Conservation (phyloP, 805 yeast genomes). For the Diddensiella transvaalensis region DNA sequence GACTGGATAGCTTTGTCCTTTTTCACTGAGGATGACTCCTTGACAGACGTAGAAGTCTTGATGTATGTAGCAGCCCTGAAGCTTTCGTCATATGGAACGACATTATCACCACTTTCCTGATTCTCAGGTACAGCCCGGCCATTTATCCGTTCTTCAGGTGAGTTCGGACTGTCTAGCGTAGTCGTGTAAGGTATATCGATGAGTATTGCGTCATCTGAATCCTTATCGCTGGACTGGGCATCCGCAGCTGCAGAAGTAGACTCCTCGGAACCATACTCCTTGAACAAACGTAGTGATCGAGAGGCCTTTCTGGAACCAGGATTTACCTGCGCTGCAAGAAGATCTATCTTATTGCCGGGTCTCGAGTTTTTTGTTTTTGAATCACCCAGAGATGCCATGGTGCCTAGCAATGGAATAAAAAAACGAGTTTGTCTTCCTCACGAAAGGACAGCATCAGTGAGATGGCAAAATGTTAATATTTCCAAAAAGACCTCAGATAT, state of each 20-base stretch:
- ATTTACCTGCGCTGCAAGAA: background rate
- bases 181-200: too few relatives aligned
- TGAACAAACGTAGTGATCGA: slow-evolving; percentile 36
- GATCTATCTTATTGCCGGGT: background rate
- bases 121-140: background rate
- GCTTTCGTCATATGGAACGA: background rate
- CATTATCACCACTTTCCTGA: background rate
- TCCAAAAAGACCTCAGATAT: too few relatives aligned
- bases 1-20: background rate
- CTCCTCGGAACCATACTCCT: slow-evolving; percentile 25
- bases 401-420: slow-evolving; percentile 2
- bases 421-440: background rate
- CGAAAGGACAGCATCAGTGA: background rate
- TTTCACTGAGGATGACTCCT: background rate
- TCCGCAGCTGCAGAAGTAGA: background rate
- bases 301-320: slow-evolving; percentile 38
- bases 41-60: background rate
- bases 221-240: background rate
- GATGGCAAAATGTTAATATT: too few relatives aligned
- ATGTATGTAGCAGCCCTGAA: background rate
- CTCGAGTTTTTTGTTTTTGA: background rate
- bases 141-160: background rate
- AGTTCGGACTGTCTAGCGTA: too few relatives aligned
- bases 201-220: background rate
- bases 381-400: background rate